phyloP scores from a whole-genome alignment of 495 filamentous ascomycete species.

The Pyrenula massariospora region DNA sequence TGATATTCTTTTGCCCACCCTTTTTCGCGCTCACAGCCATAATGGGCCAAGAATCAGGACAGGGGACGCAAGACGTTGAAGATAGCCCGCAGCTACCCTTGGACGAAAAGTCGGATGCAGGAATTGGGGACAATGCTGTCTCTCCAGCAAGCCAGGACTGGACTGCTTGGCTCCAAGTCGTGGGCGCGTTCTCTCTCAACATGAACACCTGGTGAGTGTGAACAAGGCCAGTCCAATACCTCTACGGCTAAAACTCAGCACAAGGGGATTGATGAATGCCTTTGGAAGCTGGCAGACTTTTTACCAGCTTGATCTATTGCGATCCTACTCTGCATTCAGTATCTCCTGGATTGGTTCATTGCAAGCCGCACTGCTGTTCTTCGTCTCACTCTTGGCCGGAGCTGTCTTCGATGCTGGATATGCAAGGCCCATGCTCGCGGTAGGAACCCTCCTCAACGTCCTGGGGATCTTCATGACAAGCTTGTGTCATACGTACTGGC shows the following conservation, averaged over 20 bases:
- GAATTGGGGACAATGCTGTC: too few relatives aligned
- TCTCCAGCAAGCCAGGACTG: too few relatives aligned
- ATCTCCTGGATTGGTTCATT: conserved; percentile 35
- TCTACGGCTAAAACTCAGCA: too few relatives aligned
- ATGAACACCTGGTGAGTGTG: not conserved
- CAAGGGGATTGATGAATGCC: conserved; percentile 32
- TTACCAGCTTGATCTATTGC: conserved; percentile 13
- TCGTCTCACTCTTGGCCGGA: not conserved
- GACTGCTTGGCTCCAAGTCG: not conserved
- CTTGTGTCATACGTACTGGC: conserved; percentile 18
- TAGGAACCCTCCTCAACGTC: conserved; percentile 15
- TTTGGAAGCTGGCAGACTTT: conserved; percentile 24
- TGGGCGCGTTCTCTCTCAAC: not conserved
- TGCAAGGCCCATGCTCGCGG: not conserved
- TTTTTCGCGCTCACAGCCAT: too few relatives aligned
- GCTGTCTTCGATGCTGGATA: not conserved
- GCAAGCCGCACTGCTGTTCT: not conserved
- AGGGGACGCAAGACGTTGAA: too few relatives aligned
- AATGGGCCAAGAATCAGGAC: too few relatives aligned
- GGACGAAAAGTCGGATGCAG: too few relatives aligned
- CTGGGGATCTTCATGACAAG: conserved; percentile 33
- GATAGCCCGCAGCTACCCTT: too few relatives aligned
- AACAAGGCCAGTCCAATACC: too few relatives aligned
- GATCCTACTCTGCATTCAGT: conserved; percentile 16
- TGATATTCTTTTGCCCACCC: too few relatives aligned